A percentile compares a stretch with the other conserved stretches of the same genome.
These are phyloP conservation scores for Silybum marianum DNA, from an alignment of 129 eudicot genomes.

Conservation along the genomic window DNA sequence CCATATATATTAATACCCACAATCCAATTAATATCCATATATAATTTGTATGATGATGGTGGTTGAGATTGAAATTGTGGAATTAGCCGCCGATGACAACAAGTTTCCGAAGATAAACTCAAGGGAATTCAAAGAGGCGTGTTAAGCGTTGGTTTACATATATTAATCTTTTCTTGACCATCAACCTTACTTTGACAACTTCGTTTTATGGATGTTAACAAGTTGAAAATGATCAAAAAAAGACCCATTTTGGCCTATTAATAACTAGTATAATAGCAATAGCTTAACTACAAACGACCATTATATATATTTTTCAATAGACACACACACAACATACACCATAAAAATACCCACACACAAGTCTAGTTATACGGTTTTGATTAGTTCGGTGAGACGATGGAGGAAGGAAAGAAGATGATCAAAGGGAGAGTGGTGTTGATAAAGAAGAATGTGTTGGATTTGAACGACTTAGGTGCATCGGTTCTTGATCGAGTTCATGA, in stretches of 20 bases:
- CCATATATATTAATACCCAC: background rate
- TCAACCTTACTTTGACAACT: background rate
- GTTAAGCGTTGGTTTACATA: background rate
- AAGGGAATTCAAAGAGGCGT: background rate
- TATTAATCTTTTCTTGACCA: background rate
- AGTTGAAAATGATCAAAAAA: background rate
- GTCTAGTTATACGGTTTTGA: background rate
- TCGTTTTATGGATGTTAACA: background rate
- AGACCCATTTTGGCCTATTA: background rate
- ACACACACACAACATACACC: background rate
- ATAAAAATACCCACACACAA: background rate
- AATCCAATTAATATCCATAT: no score
- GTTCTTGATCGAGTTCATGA: slow-evolving; percentile 52
- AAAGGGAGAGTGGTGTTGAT: slow-evolving; percentile 49
- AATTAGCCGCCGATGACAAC: background rate
- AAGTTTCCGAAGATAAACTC: background rate
- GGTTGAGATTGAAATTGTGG: background rate
- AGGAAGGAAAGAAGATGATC: slow-evolving; percentile 24
- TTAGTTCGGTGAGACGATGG: background rate
- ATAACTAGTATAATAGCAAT: background rate
- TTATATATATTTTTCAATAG: background rate
- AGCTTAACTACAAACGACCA: background rate
- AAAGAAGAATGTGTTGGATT: slow-evolving; percentile 56
- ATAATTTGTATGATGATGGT: background rate
- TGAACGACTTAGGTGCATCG: slow-evolving; percentile 32